Base-by-base conservation (phyloP, 2,329 filamentous ascomycete genomes). In the Hypoxylon sp. region DNA sequence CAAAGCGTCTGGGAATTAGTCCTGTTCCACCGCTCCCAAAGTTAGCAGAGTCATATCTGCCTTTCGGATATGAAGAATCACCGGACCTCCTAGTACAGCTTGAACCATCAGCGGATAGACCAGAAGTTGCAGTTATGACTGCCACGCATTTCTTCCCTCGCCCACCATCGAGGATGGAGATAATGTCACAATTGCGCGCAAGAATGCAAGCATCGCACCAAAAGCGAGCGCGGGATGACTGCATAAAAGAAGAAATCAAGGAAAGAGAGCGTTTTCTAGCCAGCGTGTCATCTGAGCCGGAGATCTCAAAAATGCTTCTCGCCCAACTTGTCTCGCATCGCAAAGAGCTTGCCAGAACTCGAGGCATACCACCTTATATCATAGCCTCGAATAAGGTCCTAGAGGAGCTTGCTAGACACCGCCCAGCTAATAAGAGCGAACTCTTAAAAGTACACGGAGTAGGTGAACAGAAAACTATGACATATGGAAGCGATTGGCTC, bases 1-100 rank as follows among this genome's bases (percentile, higher is more conserved):
- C 72, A 10, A 73, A 72, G 50, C 70, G 74, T 3, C 54, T 73
- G 17, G 44, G 44, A 17, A 74, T 75, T 71, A 57, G 59, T 9
- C 71, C 69, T 0, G 52, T 60, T 4, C 73, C 70, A 1, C 71
- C 70, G 9, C 51, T 75, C 3, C 74, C 74, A 9, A 68, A 57
- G 14, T 42, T 66, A 17, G 71, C 62, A 1, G 74, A 75, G 26
- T 59, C 60, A 3, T 72, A 72, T 39, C 46, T 64, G 14, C 46
- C 61, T 29, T 63, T 61, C n/a, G 14, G 19, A 24, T 9, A 11
- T 11, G 10, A 14, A 42, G 8, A n/a, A n/a, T 5, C 59, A 17
- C 5, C 13, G 0, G 22, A 46, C 14, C 2, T 29, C 11, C n/a
- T 11, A 10, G 50, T 39, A 4, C 48, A 59, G 44, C 35, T 53